phyloP scores from a whole-genome alignment of 805 yeast genomes.

The Metschnikowia corniflorae region DNA sequence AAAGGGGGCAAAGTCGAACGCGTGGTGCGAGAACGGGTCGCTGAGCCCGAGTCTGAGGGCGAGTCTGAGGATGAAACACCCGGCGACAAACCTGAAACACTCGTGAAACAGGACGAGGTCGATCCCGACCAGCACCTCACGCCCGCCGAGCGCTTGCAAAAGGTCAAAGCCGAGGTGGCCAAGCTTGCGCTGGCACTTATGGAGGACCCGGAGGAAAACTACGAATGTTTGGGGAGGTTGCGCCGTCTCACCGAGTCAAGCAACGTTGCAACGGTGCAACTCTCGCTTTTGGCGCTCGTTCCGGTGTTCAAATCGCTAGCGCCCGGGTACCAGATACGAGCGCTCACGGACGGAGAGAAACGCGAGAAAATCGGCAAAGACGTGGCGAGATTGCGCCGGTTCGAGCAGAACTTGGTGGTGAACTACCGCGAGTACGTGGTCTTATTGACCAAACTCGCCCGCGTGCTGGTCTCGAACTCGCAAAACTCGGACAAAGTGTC shows the following conservation, averaged over 20 bases:
- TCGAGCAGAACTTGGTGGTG: slow-evolving; percentile 72
- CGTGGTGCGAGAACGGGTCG: slow-evolving; percentile 41
- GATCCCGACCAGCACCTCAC: slow-evolving; percentile 22
- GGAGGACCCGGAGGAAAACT: slow-evolving; percentile 88
- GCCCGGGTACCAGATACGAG: slow-evolving; percentile 84
- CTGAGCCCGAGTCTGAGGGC: too few relatives aligned
- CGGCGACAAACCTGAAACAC: too few relatives aligned
- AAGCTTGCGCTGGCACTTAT: slow-evolving; percentile 69
- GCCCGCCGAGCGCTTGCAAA: slow-evolving; percentile 51
- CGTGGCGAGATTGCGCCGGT: slow-evolving; percentile 68
- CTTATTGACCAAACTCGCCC: slow-evolving; percentile 43
- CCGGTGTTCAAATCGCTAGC: slow-evolving; percentile 82
- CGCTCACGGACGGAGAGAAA: slow-evolving; percentile 75
- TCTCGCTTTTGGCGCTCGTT: slow-evolving; percentile 73
- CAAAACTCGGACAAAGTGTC: slow-evolving; percentile 30
- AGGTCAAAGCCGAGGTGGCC: slow-evolving; percentile 81
- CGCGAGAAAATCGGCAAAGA: slow-evolving; percentile 82
- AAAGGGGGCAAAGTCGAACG: slow-evolving; percentile 74
- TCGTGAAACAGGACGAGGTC: background rate
- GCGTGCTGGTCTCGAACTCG: slow-evolving; percentile 36
- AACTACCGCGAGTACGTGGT: slow-evolving; percentile 69
- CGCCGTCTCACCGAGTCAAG: slow-evolving; percentile 67
- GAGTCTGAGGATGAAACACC: too few relatives aligned
- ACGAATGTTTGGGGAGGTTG: slow-evolving; percentile 59
- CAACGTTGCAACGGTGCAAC: slow-evolving; percentile 61